Evolutionary conservation across 257 asterid genomes (phyloP), one percentile per base, ranked within the genome.

Genomic region (Solanum peruvianum): DNA sequence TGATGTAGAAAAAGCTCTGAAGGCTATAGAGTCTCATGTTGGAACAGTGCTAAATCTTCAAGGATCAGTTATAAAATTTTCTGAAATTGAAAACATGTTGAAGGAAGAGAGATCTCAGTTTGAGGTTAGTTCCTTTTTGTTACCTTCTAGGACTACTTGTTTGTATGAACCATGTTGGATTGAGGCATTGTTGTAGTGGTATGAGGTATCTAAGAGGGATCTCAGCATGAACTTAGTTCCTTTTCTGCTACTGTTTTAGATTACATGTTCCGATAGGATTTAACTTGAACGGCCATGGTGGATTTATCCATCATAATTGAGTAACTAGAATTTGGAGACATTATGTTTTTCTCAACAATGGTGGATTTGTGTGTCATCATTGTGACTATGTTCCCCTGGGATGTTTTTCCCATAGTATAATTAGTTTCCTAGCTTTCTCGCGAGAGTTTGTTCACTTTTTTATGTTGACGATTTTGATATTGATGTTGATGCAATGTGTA

Each of bases 11-110:
- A 93, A 93, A 64, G 89, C 94, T 87, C 90, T 96, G 92, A 90
- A 92, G 94, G 93, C 91, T 86, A 83, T 96, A 8, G 85, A 87
- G 72, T 86, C 91, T 88, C 93, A 91, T 87, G 88, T 85, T 42
- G 97, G 98, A 84, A 89, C 88, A 90, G 90, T 91, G 87, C 86
- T 93, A 88, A 94, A 92, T 89, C 92, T 94, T 88, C 94, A 91
- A 66, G 98, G 96, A 82, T 91, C 95, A 42, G 88, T 62, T 15
- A 93, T 87, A 92, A 93, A 93, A 58, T 94, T 95, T 76, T 91
- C 95, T 23, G 95, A 93, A 88, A 90, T 96, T 83, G 93, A 93
- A 88, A 94, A 93, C 89, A 94, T 95, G 92, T 91, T 96, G 93
- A 92, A 89, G 90, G 92, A 87, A 90, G 99, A 96, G 88, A 96